Conservation (phyloP, 768 basidiomycete genomes). For the Gloeophyllum trabeum region DNA sequence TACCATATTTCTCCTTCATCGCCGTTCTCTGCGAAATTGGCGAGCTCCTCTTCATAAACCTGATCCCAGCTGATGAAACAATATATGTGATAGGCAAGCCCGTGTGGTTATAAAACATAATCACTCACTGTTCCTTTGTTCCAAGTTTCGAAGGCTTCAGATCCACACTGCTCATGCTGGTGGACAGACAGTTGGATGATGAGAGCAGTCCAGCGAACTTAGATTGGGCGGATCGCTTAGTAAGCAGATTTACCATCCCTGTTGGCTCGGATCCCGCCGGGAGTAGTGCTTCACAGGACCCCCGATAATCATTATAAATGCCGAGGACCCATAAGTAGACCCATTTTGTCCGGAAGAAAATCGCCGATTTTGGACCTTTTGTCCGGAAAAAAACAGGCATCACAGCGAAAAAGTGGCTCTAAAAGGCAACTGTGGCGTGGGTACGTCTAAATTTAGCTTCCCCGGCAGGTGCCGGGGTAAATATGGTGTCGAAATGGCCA, state of each 20-base stretch:
- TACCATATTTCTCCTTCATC: conserved; percentile 86
- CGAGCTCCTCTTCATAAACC: conserved; percentile 61
- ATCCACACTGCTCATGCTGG: conserved; percentile 26
- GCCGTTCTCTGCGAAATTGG: conserved; percentile 64
- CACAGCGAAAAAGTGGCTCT: too few species aligned
- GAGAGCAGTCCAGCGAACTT: conserved; percentile 10
- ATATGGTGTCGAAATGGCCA: too few species aligned
- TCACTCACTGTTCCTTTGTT: conserved; percentile 63
- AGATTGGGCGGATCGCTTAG: conserved; percentile 8
- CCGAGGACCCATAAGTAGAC: too few species aligned
- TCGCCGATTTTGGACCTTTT: too few species aligned
- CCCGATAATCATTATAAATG: too few species aligned
- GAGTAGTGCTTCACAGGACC: too few species aligned
- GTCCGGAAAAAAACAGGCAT: too few species aligned
- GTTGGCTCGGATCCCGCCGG: too few species aligned
- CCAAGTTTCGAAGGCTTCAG: conserved; percentile 67
- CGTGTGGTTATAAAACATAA: not conserved
- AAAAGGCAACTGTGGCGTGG: too few species aligned
- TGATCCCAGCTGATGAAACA: conserved; percentile 53
- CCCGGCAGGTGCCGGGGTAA: too few species aligned
- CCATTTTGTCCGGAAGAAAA: too few species aligned
- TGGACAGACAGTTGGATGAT: not conserved
- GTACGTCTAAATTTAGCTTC: too few species aligned
- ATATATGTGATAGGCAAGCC: not conserved
- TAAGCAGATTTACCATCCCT: not conserved